Evolutionary conservation across 2,329 filamentous ascomycete species (phyloP).

Genomic region (Colletotrichum navitas): DNA sequence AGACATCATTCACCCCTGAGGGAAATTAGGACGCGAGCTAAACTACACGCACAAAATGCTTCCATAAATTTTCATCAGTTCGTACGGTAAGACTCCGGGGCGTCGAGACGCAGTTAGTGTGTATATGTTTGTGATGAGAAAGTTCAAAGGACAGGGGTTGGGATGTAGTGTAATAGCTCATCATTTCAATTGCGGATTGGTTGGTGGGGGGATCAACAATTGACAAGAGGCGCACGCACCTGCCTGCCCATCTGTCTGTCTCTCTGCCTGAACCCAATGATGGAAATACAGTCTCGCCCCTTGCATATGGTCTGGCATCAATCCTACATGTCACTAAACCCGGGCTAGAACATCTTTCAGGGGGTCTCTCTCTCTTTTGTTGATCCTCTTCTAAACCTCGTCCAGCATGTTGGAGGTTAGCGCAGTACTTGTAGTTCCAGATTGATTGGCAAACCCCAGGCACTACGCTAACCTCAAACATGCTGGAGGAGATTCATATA

Average conservation of each 20-base stretch:
- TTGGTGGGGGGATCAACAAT: constrained; percentile 1
- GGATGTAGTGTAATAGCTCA: not conserved
- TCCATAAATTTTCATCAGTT: not conserved
- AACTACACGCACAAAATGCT: constrained; percentile 1
- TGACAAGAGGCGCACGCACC: not conserved
- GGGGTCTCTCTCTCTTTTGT: too few species aligned
- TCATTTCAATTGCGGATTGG: constrained; percentile 1
- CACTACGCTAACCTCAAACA: too few species aligned
- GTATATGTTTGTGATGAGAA: not conserved
- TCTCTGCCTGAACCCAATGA: not conserved
- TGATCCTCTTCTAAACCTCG: too few species aligned
- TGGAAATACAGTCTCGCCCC: not conserved
- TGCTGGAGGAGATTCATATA: not conserved
- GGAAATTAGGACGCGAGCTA: constrained; percentile 3
- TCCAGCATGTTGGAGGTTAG: too few species aligned
- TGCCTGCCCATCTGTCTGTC: not conserved
- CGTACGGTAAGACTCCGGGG: not conserved
- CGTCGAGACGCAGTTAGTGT: not conserved
- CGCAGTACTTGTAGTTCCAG: too few species aligned
- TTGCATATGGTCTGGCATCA: too few species aligned
- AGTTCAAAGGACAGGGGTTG: not conserved
- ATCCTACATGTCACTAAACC: too few species aligned
- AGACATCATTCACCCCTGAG: constrained; percentile 24
- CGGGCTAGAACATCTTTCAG: not conserved
- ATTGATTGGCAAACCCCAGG: too few species aligned